Conservation (phyloP, 805 yeast genomes). For the Metschnikowia lochheadii region DNA sequence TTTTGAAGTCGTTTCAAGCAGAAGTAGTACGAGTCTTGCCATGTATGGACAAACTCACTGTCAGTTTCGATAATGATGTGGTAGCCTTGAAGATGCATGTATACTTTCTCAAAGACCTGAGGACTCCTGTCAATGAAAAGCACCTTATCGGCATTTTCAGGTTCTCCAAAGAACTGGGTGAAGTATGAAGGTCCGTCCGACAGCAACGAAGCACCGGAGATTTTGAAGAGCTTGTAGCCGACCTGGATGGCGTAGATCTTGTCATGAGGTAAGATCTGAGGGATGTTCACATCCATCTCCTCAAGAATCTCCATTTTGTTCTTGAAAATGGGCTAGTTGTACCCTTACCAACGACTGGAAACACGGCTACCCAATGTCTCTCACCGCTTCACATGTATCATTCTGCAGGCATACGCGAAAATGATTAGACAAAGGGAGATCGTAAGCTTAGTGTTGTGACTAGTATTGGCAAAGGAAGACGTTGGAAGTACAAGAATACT, state of each 20-base stretch:
- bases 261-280: conserved; percentile 60
- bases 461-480: neutral
- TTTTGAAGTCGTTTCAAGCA: conserved; percentile 54
- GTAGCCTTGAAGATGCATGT: conserved; percentile 78
- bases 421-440: neutral
- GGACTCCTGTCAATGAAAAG: conserved; percentile 75
- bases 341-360: neutral
- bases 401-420: conserved; percentile 3
- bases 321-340: neutral
- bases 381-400: neutral
- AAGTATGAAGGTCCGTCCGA: conserved; percentile 88
- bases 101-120: conserved; percentile 59
- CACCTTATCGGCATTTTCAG: conserved; percentile 36
- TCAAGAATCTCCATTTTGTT: conserved; percentile 9
- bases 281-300: conserved; percentile 43
- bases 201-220: conserved; percentile 80
- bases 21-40: conserved; percentile 71
- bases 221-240: conserved; percentile 56
- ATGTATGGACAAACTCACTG: conserved; percentile 55
- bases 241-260: conserved; percentile 66
- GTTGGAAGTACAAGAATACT: neutral
- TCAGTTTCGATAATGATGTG: conserved; percentile 57
- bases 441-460: neutral
- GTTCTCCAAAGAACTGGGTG: conserved; percentile 58
- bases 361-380: neutral